phyloP scores from a whole-genome alignment of 1,139 yeast genomes.

The Arxiozyma bovina region DNA sequence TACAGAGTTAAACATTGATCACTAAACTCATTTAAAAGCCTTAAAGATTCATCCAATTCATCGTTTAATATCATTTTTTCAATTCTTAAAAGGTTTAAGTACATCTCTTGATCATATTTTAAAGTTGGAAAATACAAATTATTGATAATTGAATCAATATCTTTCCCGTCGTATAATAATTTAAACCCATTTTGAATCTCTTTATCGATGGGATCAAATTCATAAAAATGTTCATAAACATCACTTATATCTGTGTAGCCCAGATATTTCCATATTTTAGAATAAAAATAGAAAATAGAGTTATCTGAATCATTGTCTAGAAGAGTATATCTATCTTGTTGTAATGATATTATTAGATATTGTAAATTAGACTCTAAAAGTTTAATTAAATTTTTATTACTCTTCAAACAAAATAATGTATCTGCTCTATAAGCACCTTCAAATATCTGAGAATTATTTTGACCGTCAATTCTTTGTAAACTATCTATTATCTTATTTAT shows the following conservation, averaged over 20 bases:
- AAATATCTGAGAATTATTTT: conserved; percentile 18
- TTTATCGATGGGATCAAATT: background rate
- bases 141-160: background rate
- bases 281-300: conserved; percentile 2
- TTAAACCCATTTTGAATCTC: conserved; percentile 3
- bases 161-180: background rate
- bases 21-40: conserved; percentile 9
- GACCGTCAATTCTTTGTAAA: conserved; percentile 34
- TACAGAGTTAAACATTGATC: conserved; percentile 10
- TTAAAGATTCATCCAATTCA: conserved; percentile 18
- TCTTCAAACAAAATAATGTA: conserved; percentile 17
- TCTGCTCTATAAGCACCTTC: conserved; percentile 27
- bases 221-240: conserved; percentile 7
- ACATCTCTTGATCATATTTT: conserved; percentile 13
- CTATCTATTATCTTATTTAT: conserved; percentile 56
- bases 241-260: conserved; percentile 11
- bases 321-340: conserved; percentile 10
- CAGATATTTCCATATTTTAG: conserved; percentile 11
- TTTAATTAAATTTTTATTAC: conserved; percentile 13
- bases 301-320: background rate
- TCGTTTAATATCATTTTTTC: conserved; percentile 10
- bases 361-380: conserved; percentile 20
- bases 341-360: conserved; percentile 18
- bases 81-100: conserved; percentile 10
- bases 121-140: conserved; percentile 7